Percentiles rank a stretch among this genome's conserved stretches.
These are phyloP conservation scores for Hansenula sp. DNA, from an alignment of 1,139 yeast genomes.

Conservation along the genomic window DNA sequence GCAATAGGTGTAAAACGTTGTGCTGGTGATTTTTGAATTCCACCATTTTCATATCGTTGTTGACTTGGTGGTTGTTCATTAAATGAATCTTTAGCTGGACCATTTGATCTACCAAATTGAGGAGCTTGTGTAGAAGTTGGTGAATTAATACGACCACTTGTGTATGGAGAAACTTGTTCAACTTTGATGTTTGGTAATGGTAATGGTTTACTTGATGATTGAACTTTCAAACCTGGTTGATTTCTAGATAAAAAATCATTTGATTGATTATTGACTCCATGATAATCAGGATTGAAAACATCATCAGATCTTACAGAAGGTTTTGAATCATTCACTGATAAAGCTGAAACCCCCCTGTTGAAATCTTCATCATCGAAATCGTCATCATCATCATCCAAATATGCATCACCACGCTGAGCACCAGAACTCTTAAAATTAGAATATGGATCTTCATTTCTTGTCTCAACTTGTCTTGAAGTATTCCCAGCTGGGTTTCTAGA, in stretches of 20 bases:
- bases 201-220: constrained; percentile 11
- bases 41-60: background rate
- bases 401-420: constrained; percentile 8
- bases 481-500: background rate
- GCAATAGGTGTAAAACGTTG: constrained; percentile 14
- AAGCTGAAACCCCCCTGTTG: constrained; percentile 18
- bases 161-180: constrained; percentile 17
- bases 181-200: constrained; percentile 12
- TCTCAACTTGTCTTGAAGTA: background rate
- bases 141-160: constrained; percentile 19
- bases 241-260: constrained; percentile 4
- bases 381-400: constrained; percentile 15
- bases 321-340: constrained; percentile 9
- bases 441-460: constrained; percentile 7
- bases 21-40: constrained; percentile 16
- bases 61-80: constrained; percentile 27
- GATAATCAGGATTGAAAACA: constrained; percentile 21
- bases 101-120: constrained; percentile 6
- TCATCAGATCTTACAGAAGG: constrained; percentile 6
- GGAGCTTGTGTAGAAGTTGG: constrained; percentile 8
- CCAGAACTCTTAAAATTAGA: constrained; percentile 3
- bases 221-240: constrained; percentile 12
- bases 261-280: background rate
- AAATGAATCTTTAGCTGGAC: background rate
- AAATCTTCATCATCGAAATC: constrained; percentile 24